Evolutionary conservation across 164 flowering plant species (phyloP), one percentile per base, ranked within the genome.

Genomic region (Aristolochia fimbriata): DNA sequence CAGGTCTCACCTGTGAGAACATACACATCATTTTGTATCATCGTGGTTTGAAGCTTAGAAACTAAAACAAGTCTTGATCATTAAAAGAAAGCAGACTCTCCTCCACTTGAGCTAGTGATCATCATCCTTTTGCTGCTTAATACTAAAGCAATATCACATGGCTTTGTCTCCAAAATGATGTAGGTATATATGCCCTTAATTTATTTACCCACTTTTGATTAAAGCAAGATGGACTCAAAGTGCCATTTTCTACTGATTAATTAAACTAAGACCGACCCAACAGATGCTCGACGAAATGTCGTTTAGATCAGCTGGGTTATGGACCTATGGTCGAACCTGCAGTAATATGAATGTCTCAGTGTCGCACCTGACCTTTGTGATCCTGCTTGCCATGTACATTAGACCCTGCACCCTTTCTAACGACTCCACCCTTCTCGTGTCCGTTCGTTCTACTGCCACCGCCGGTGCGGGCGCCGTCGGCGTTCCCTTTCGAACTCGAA

Each of bases 351-450:
- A n/a, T 15, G 22, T 5, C 16, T 15, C 17, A 33, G 45, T 61
- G 62, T 52, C 75, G 20, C 80, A 84, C 95, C 88, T 83, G 95
- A 73, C 69, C 83, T 74, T 80, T 85, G 31, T 48, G 71, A 64
- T 85, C 94, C 59, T 68, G 78, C 31, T 76, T 82, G 47, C 61
- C 70, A 70, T 77, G 82, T 15, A 51, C 27, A 4, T 27, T 27
- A 27, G 65, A 43, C 27, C 64, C 43, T 27, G 41, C 73, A 58
- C 23, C 59, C 77, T 76, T 81, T 61, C 75, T 79, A 37, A 45
- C 66, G 43, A 51, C 60, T 27, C 73, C 80, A 63, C 59, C 68
- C 55, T 20, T 72, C 30, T 84, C 85, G 64, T 47, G 70, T 55
- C 77, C 82, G 57, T 65, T 73, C 20, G 33, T 62, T 60, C 70